Evolutionary conservation across 1,284 basidiomycete species (phyloP).

Genomic region (Cutaneotrichosporon sp.): DNA sequence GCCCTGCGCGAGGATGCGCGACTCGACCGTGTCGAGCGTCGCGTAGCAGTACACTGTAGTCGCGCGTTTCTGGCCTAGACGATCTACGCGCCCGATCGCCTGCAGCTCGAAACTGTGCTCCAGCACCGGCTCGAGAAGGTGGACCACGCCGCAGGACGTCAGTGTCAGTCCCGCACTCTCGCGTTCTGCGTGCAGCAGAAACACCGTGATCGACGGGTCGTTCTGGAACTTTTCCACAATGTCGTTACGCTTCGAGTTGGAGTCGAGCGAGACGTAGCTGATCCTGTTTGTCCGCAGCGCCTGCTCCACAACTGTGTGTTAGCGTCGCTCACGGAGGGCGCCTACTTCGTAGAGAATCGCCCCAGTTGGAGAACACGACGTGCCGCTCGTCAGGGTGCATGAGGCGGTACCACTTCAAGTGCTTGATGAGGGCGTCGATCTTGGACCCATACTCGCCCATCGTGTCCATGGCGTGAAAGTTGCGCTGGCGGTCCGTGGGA

Average conservation of each 20-base stretch:
- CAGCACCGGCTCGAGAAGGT: constrained; percentile 47
- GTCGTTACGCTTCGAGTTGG: constrained; percentile 28
- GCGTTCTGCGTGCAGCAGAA: constrained; percentile 45
- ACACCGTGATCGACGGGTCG: constrained; percentile 40
- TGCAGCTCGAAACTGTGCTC: constrained; percentile 48
- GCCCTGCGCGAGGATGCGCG: constrained; percentile 39
- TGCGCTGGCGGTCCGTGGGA: constrained; percentile 20
- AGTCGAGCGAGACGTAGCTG: constrained; percentile 34
- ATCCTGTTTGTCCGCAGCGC: constrained; percentile 39
- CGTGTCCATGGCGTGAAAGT: constrained; percentile 32
- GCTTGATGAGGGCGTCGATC: constrained; percentile 46
- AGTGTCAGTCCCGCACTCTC: constrained; percentile 46
- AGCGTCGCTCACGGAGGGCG: constrained; percentile 7
- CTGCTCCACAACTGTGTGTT: constrained; percentile 38
- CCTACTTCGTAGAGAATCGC: constrained; percentile 40
- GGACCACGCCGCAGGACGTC: constrained; percentile 45
- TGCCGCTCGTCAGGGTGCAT: constrained; percentile 33
- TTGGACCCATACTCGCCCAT: constrained; percentile 46
- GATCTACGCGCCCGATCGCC: constrained; percentile 25
- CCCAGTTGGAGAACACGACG: constrained; percentile 47
- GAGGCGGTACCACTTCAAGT: constrained; percentile 30
- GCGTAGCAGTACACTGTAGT: constrained; percentile 47
- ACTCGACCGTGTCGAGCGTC: constrained; percentile 44
- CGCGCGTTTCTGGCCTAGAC: constrained; percentile 37
- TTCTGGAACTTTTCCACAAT: constrained; percentile 39